These are phyloP conservation scores for Hawksworthiomyces lignivorus DNA, from an alignment of 2,329 filamentous ascomycete species.

Conservation along the genomic window DNA sequence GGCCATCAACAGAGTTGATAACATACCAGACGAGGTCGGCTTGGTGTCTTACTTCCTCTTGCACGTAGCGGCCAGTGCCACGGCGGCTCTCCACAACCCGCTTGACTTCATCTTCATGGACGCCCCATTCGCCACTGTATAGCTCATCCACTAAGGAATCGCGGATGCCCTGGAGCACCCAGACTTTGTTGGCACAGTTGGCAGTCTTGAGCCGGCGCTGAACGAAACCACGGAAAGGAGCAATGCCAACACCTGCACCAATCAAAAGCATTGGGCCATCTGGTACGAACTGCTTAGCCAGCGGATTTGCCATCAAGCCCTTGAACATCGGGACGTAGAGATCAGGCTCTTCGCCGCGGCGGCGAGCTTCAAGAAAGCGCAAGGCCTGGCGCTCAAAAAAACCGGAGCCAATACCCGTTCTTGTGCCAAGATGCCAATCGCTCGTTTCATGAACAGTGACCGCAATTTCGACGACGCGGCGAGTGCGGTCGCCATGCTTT, in stretches of 20 bases:
- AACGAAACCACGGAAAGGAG: constrained; percentile 95
- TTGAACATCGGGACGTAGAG: constrained; percentile 94
- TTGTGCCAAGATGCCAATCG: constrained; percentile 65
- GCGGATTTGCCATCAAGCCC: constrained; percentile 92
- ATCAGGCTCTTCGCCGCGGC: constrained; percentile 48
- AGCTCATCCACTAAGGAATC: constrained; percentile 93
- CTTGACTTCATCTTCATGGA: constrained; percentile 81
- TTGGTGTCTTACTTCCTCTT: constrained; percentile 87
- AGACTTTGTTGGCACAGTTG: constrained; percentile 96
- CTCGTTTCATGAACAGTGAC: constrained; percentile 85
- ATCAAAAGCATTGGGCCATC: constrained; percentile 98
- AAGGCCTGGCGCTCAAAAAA: constrained; percentile 84
- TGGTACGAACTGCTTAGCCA: constrained; percentile 82
- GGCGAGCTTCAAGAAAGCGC: constrained; percentile 61
- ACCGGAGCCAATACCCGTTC: constrained; percentile 84
- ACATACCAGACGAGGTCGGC: constrained; percentile 98
- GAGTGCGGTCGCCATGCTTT: constrained; percentile 58
- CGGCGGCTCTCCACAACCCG: constrained; percentile 69
- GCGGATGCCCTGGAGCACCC: constrained; percentile 90
- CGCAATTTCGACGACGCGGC: constrained; percentile 88
- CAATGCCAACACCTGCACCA: constrained; percentile 91
- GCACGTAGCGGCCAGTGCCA: constrained; percentile 83
- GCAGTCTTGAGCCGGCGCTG: constrained; percentile 88
- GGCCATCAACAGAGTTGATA: constrained; percentile 89
- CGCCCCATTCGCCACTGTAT: constrained; percentile 93